Evolutionary conservation across 345 rosid genomes (phyloP).

Genomic region (Cardamine occulta): DNA sequence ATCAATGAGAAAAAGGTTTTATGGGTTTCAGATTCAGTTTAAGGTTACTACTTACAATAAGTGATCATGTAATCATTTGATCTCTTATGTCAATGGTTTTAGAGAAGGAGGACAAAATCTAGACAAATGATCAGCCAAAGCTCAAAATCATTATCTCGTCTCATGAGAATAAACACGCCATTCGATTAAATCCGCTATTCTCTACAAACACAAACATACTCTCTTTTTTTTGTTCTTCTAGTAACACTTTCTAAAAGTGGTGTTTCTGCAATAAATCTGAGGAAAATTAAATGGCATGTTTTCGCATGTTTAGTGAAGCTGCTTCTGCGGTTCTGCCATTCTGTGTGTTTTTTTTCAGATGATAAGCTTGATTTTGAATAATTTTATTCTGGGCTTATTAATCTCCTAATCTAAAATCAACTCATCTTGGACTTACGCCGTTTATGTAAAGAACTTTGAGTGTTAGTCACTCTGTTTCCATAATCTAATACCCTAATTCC

Average conservation of each 20-base stretch:
- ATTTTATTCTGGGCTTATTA: too few relatives aligned
- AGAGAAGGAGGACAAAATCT: neutral
- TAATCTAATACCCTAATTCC: too few relatives aligned
- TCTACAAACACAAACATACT: neutral
- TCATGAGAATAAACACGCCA: too few relatives aligned
- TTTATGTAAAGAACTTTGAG: neutral
- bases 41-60: neutral
- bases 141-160: neutral
- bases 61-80: neutral
- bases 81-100: neutral
- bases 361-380: too few relatives aligned
- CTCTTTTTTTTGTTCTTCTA: neutral
- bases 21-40: neutral
- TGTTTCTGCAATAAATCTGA: neutral
- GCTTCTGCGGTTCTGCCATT: too few relatives aligned
- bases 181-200: too few relatives aligned
- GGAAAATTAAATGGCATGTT: neutral
- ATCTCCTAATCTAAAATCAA: neutral
- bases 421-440: constrained; percentile 12
- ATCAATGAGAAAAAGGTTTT: neutral
- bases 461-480: neutral
- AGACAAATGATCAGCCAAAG: neutral
- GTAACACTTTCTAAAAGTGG: neutral
- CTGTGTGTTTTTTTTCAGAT: too few relatives aligned
- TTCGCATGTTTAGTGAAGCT: neutral